Conservation (phyloP, 1,284 basidiomycete genomes). For the Hemileia vastatrix region DNA sequence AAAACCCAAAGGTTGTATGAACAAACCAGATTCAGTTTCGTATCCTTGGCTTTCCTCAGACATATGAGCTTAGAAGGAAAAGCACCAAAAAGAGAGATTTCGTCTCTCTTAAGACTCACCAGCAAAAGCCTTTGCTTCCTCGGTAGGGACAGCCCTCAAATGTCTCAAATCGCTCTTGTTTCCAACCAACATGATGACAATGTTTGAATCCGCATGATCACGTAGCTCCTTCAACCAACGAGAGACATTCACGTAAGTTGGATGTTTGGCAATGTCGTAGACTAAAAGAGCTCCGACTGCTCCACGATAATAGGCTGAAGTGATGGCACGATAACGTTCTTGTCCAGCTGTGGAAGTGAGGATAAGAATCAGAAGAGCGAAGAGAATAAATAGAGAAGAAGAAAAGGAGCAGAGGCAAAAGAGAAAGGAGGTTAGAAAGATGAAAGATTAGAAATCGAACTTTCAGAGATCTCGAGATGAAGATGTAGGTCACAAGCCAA, state of each 20-base stretch:
- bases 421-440: not conserved
- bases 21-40: not conserved
- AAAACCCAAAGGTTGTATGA: not conserved
- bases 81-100: not conserved
- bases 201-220: constrained; percentile 49
- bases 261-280: constrained; percentile 58
- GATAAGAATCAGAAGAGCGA: not conserved
- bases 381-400: not conserved
- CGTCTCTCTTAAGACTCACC: constrained; percentile 26
- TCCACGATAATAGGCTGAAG: constrained; percentile 95
- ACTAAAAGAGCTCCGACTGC: constrained; percentile 60
- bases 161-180: constrained; percentile 96
- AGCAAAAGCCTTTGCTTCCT: constrained; percentile 48
- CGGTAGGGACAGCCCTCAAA: constrained; percentile 85
- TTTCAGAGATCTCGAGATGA: too few relatives aligned
- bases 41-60: too few relatives aligned
- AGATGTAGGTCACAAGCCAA: too few relatives aligned
- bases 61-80: too few relatives aligned
- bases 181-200: constrained; percentile 50
- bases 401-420: not conserved
- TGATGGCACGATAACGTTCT: constrained; percentile 97
- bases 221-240: constrained; percentile 98
- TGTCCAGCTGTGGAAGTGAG: constrained; percentile 63
- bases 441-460: too few relatives aligned
- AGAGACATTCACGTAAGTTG: constrained; percentile 88